Percentiles rank a stretch among this genome's conserved stretches.
phyloP scores from a whole-genome alignment of 1,284 basidiomycete genomes.

The Pseudozyma tsukubaensis region DNA sequence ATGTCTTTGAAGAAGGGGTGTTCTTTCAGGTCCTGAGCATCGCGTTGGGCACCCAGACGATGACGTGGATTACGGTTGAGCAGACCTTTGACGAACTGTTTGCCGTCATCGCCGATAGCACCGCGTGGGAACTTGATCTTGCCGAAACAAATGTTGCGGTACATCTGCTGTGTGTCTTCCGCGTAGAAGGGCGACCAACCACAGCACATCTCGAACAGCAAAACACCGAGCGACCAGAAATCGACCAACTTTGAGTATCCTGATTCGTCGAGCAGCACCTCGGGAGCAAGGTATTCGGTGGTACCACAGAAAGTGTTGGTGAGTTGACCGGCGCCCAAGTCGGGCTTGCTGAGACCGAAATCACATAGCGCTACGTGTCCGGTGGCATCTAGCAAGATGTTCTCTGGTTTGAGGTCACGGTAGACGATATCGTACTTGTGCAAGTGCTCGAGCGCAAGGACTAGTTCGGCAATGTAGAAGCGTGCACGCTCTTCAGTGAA shows the following conservation, averaged over 20 bases:
- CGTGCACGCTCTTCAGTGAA: constrained; percentile 93
- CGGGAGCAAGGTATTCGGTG: constrained; percentile 88
- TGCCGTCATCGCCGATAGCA: constrained; percentile 96
- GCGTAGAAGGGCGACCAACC: constrained; percentile 99
- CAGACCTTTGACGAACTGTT: constrained; percentile 98
- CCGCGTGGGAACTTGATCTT: constrained; percentile 98
- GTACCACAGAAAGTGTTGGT: constrained; percentile 99
- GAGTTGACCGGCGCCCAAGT: constrained; percentile 90
- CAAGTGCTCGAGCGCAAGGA: constrained; percentile 93
- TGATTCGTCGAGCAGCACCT: constrained; percentile 97
- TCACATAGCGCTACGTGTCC: constrained; percentile 98
- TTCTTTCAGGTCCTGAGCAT: constrained; percentile 93
- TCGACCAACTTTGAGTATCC: constrained; percentile 99
- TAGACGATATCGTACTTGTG: constrained; percentile 99
- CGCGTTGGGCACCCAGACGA: constrained; percentile 88
- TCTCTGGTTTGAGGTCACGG: constrained; percentile 96
- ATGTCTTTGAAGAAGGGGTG: constrained; percentile 94
- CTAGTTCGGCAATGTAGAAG: constrained; percentile 95
- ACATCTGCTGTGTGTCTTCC: constrained; percentile 99
- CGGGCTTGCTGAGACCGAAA: constrained; percentile 96
- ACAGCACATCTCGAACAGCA: constrained; percentile 85
- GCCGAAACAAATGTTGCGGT: constrained; percentile 95
- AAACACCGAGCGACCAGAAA: constrained; percentile 89
- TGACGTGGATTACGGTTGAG: constrained; percentile 98
- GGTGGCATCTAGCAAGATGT: constrained; percentile 95